A percentile compares a stretch with the other conserved stretches of the same genome.
Conservation (phyloP, 345 rosid species). For the Dovyalis caffra region DNA sequence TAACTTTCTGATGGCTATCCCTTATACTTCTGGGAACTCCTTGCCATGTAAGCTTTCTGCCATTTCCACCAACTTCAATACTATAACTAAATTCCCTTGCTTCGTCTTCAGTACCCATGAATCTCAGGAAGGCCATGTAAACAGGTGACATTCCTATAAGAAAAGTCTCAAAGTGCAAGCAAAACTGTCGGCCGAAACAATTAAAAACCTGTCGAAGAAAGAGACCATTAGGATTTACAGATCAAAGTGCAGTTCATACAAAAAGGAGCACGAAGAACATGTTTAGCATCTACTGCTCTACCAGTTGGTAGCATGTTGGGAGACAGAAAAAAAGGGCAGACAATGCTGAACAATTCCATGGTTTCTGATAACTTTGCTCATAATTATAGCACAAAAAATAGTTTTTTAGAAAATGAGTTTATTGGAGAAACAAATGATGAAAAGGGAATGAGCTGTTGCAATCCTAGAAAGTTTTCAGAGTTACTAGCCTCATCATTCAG, state of each 20-base stretch:
- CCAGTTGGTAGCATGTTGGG: background rate
- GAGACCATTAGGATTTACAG: background rate
- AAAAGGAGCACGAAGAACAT: background rate
- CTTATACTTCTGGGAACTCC: slow-evolving; percentile 58
- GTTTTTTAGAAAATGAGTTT: background rate
- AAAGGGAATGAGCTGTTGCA: background rate
- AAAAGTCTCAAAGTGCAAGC: slow-evolving; percentile 62
- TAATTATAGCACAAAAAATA: background rate
- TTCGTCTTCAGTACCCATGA: slow-evolving; percentile 56
- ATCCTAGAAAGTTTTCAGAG: background rate
- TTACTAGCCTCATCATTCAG: background rate
- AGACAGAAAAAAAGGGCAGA: background rate
- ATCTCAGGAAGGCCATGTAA: slow-evolving; percentile 59
- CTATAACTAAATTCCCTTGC: slow-evolving; percentile 52
- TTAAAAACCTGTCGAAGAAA: slow-evolving; percentile 39
- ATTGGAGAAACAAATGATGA: background rate
- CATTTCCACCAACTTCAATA: slow-evolving; percentile 53
- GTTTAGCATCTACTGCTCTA: background rate
- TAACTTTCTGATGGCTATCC: slow-evolving; percentile 52
- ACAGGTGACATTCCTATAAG: slow-evolving; percentile 52
- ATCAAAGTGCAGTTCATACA: background rate
- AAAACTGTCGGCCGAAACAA: slow-evolving; percentile 52
- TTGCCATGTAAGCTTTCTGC: slow-evolving; percentile 53
- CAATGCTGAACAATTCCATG: background rate
- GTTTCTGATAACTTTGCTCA: background rate